phyloP scores from a whole-genome alignment of 2,329 filamentous ascomycete species.

The Delphinella strobiligena region DNA sequence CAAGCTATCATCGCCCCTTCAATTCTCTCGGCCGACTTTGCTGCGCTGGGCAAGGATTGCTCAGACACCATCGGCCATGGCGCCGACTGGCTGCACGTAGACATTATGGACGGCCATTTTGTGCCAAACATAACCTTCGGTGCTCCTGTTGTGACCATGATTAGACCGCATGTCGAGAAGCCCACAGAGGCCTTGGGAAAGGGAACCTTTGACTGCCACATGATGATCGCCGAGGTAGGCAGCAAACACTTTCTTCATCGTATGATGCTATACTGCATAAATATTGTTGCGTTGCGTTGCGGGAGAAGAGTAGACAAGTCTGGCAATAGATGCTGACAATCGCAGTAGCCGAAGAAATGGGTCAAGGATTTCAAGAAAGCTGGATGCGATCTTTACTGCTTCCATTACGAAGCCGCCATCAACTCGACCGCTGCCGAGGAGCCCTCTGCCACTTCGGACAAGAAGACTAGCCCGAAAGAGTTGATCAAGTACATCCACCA shows the following conservation, averaged over 20 bases:
- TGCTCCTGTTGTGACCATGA: conserved; percentile 87
- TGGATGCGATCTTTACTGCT: conserved; percentile 98
- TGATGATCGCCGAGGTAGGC: conserved; percentile 95
- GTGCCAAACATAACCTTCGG: conserved; percentile 98
- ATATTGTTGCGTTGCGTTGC: no score
- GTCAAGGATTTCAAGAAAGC: conserved; percentile 88
- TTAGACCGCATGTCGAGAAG: conserved; percentile 70
- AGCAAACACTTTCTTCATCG: neutral
- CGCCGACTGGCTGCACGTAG: conserved; percentile 88
- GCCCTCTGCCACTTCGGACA: conserved; percentile 56
- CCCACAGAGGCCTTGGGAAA: conserved; percentile 59
- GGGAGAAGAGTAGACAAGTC: neutral
- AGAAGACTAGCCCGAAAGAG: conserved; percentile 69
- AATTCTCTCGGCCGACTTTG: conserved; percentile 97
- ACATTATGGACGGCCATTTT: conserved; percentile 98
- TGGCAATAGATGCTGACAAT: neutral
- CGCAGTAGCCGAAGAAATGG: conserved; percentile 81
- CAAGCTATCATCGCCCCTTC: conserved; percentile 92
- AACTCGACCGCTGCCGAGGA: conserved; percentile 70
- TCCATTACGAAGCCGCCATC: conserved; percentile 95
- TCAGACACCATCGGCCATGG: conserved; percentile 72
- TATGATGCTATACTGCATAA: neutral
- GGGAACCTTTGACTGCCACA: conserved; percentile 98
- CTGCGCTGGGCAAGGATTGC: conserved; percentile 74
- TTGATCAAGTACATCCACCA: conserved; percentile 86